Base-by-base conservation (phyloP, 1,284 basidiomycete genomes). In the Cryptococcus floricola region DNA sequence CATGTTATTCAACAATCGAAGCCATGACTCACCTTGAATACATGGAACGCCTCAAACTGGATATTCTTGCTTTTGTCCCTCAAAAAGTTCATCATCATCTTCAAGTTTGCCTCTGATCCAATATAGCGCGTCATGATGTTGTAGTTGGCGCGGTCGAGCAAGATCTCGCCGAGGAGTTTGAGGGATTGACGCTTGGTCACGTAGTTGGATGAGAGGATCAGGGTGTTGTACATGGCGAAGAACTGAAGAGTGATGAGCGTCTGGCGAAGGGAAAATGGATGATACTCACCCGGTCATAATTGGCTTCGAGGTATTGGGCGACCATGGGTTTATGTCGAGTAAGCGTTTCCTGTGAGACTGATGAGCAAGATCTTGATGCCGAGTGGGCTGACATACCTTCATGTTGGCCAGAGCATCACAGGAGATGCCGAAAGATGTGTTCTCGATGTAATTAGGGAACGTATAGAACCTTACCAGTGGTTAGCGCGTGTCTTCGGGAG, bases 61-160 rank as follows among this genome's bases (percentile, higher is more conserved):
- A 99, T 98, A 76, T 99, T 98, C 81, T 92, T 91, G 81, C 91
- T 95, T 81, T 93, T 93, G 72, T 98, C 93, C 60, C 93, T 83
- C 50, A 99, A 80, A 52, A 98, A 83, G 76, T 98, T 98, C 95
- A 99, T 99, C 91, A 98, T 97, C 85, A 95, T 90, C 85, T 98
- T 98, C 59, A 99, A 82, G 73, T 98, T 99, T 39, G 87, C 87
- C 58, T 83, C 81, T 49, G 85, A 87, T 5, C 89, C 85, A 66
- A 98, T 98, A 75, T 98, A 99, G n/a, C 87, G 84, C 0, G 95
- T 98, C 95, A 99, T 99, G 71, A 98, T 89, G 67, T 84, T 89
- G 80, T 98, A 98, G 78, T 98, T 98, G 44, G 93, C 92, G 28
- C 95, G 85, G 78, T 98, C 96, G 48, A 99, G 86, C 1, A 98